Evolutionary conservation across 129 eudicot species (phyloP).

Genomic region (Erigeron canadensis): DNA sequence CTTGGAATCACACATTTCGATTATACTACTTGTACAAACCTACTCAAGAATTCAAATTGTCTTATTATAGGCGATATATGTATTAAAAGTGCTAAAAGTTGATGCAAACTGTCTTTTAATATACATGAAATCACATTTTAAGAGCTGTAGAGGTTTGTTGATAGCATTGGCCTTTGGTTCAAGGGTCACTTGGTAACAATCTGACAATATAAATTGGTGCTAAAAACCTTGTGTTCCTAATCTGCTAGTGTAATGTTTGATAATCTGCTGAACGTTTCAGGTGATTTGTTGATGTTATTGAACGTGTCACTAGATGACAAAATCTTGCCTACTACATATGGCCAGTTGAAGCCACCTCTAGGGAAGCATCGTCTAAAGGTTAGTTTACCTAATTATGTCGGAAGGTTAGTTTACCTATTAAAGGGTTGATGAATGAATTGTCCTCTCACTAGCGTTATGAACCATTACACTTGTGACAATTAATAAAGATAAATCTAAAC

Average conservation of each 20-base stretch:
- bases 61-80: neutral
- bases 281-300: slow-evolving; percentile 67
- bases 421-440: no score
- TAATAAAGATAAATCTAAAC: neutral
- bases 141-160: neutral
- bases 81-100: neutral
- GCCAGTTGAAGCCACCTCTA: slow-evolving; percentile 88
- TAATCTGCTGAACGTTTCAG: slow-evolving; percentile 31
- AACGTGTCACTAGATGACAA: slow-evolving; percentile 76
- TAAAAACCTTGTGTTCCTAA: neutral
- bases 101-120: neutral
- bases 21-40: neutral
- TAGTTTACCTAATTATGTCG: slow-evolving; percentile 11
- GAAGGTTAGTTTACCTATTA: no score
- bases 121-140: neutral
- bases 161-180: neutral
- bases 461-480: no score
- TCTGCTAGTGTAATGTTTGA: neutral
- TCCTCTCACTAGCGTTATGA: no score
- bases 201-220: neutral
- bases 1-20: neutral
- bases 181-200: neutral
- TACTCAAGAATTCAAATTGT: neutral
- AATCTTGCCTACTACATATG: slow-evolving; percentile 79
- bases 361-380: slow-evolving; percentile 96